Base-by-base conservation (phyloP, 768 basidiomycete genomes). In the Mycena rosella region DNA sequence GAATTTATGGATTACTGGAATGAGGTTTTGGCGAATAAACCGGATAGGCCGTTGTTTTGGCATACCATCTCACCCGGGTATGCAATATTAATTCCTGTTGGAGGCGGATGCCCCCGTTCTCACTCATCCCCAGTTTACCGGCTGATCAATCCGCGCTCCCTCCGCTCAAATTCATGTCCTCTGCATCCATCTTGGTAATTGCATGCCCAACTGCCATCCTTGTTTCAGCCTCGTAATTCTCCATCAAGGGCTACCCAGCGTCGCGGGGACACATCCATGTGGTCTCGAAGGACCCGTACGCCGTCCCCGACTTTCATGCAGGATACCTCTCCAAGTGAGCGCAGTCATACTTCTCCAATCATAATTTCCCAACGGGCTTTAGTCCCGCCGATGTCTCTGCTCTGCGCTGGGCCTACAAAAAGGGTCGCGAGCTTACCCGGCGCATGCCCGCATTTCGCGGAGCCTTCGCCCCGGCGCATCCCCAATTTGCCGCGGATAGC, bases 401-500 rank as follows among this genome's bases (percentile, higher is more conserved):
- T 34, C 47, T 78, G 13, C 70, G 75, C 15, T 70, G 77, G 47
- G 74, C 42, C 10, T 78, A 78, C 36, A 78, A 78, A 45, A 72
- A 60, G 34, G 60, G 32, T 34, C 32, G 78, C 27, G 78, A 78
- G 42, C 61, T 77, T 3, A 20, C n/a, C 2, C 29, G 57, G 3
- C 57, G 57, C 5, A 9, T 58, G 6, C 30, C 29, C 6, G 4
- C 30, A 0, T 58, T 15, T 27, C 30, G 44, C 13, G 57, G 57
- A 11, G n/a, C 29, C 0, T 79, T 27, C 71, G 72, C 27, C 10
- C 27, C 55, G 20, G 42, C 8, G 27, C 40, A 57, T 22, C 55
- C 55, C 3, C 55, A 44, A 17, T 57, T 57, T 11, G 7, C 57
- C 14, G 14, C 13, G 38, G 79, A 74, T 38, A 82, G 78, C 49